Percentiles rank a stretch among this genome's conserved stretches.
These are phyloP conservation scores for Aspergillus sp. DNA, from an alignment of 2,329 filamentous ascomycete species.

Conservation along the genomic window DNA sequence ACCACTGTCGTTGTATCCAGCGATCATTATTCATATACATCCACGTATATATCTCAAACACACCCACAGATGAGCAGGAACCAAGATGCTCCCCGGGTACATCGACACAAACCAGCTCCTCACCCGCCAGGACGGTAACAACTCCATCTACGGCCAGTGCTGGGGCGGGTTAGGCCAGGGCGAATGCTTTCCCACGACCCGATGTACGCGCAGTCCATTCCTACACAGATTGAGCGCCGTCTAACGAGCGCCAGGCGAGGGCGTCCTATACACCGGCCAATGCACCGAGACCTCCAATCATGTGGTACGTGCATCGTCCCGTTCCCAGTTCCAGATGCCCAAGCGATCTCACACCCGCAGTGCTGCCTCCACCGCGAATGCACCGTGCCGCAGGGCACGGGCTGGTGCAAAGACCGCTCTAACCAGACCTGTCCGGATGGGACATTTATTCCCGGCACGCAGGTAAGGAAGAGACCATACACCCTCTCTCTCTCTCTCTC, in stretches of 20 bases:
- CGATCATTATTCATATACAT: too few relatives aligned
- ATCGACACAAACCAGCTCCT: neutral
- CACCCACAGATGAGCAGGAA: too few relatives aligned
- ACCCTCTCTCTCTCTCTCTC: too few relatives aligned
- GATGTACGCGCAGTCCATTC: conserved; percentile 2
- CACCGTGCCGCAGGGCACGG: conserved; percentile 2
- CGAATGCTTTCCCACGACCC: neutral
- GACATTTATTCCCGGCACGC: conserved; percentile 3
- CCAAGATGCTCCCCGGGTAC: neutral
- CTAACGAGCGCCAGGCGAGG: conserved; percentile 3
- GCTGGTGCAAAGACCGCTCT: conserved; percentile 7
- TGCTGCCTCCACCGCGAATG: conserved; percentile 11
- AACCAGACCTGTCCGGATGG: conserved; percentile 13
- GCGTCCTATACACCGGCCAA: conserved; percentile 9
- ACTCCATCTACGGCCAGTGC: neutral
- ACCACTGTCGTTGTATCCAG: too few relatives aligned
- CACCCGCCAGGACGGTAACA: neutral
- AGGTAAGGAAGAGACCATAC: too few relatives aligned
- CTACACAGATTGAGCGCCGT: neutral
- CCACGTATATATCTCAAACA: too few relatives aligned
- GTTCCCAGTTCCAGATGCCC: too few relatives aligned
- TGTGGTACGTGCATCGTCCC: too few relatives aligned
- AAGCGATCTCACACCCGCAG: neutral
- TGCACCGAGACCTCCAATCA: conserved; percentile 3
- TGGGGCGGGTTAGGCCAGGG: conserved; percentile 3